Base-by-base conservation (phyloP, 805 yeast species). In the Ogataea chonburiensis region DNA sequence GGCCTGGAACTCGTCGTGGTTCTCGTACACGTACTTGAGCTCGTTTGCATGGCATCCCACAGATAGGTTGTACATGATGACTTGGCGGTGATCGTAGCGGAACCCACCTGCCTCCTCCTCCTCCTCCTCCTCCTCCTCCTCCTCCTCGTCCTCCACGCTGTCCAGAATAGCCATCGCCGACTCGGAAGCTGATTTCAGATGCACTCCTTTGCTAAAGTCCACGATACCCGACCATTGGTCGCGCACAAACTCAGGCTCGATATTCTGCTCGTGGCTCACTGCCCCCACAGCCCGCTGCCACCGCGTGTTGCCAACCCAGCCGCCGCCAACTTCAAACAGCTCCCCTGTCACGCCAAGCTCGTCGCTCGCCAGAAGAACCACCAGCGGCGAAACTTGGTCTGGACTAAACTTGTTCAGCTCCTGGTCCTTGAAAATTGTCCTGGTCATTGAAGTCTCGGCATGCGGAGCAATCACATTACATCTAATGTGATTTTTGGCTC, bases 381-480 rank as follows among this genome's bases (percentile, higher is more conserved):
- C 77, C 45, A 89, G 70, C 40, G 98, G 98, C 1, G 97, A 93
- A 31, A 91, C 96, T 61, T 79, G 86, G 34, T 80, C 76, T 5
- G 97, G 89, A 52, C 86, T 86, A 64, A 81, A 87, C 51, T 81
- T 77, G 64, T 86, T 86, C 50, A 81, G 75, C 63, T 91, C 95
- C 43, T 77, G 79, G 31, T 80, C 81, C 31, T 78, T 75, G 66
- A 91, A 85, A 31, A 91, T 80, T 5, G 95, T 84, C 55, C 77
- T 75, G 18, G 98, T 91, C 98, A 91, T 91, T 40, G 94, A 89
- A 28, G 98, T 91, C 56, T 91, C 97, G 18, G 98, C 98, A 60
- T 91, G 96, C 36, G 98, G 98, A 17, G 98, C 98, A 60, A 88
- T 80, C 23, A 79, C 76, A 58, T 89, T 86, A 39, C 79, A 89